Evolutionary conservation across 139 green algal species (phyloP), one percentile per base, ranked within the genome.

Genomic region (Astrephomene gubernaculifera): DNA sequence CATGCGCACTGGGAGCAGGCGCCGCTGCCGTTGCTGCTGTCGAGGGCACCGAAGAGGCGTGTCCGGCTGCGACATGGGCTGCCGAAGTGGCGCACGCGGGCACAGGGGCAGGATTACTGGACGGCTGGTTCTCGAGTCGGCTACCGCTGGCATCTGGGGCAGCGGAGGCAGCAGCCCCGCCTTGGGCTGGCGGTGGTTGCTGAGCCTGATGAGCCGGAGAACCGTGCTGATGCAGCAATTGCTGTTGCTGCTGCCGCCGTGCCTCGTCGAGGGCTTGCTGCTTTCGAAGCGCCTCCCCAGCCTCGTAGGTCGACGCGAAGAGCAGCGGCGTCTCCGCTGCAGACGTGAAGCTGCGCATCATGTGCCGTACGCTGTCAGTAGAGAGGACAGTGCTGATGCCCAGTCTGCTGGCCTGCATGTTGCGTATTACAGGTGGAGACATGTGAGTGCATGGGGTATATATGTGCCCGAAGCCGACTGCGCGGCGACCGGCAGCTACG

Each of bases 251-350:
- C 25, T 78, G 70, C 43, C 25, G 24, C 27, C 70, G 41, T 0
- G n/a, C 44, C 31, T 45, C 45, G 45, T 73, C 39, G 0, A 71
- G 63, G 8, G 76, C 83, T 33, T 74, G 70, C 57, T 86, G 79
- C 39, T 86, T 65, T 54, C 75, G 41, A 21, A 88, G 54, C 31
- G 79, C 65, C 14, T 94, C 87, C 31, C 91, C 93, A 10, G 94
- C 95, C 64, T 98, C 81, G 85, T 99, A 99, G 49, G 95, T 99
- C 43, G 94, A 98, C 1, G 94, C 94, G 87, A 92, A 98, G 27
- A 99, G 92, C 25, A 98, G 87, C 0, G 94, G 96, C 36, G 92
- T 88, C 3, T 93, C 65, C 22, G 93, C 89, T 14, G 83, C 9
- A 6, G 35, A 71, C 38, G 71, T 69, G 81, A 96, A 95, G 89